Evolutionary conservation across 495 filamentous ascomycete species (phyloP).

Genomic region (Coniosporium apollinis): DNA sequence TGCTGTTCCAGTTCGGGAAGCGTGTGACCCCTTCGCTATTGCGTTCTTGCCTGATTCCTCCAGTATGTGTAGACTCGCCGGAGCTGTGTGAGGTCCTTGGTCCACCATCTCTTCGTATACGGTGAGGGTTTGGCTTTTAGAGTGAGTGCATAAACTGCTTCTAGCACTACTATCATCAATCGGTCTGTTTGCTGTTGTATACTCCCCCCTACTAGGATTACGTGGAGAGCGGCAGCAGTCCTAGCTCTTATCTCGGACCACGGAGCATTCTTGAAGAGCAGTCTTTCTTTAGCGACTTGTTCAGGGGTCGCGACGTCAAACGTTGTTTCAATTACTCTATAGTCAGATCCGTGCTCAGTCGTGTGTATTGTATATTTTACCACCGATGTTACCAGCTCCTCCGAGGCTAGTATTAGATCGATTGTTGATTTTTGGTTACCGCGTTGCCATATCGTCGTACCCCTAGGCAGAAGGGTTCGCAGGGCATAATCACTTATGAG

Average conservation of each 20-base stretch:
- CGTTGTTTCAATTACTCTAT: neutral
- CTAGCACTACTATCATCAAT: neutral
- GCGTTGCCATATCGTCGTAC: neutral
- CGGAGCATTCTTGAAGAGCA: neutral
- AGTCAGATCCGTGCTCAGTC: neutral
- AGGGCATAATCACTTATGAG: neutral
- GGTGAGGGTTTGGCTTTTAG: neutral
- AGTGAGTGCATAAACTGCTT: neutral
- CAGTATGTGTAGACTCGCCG: neutral
- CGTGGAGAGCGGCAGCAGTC: neutral
- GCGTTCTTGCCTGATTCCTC: neutral
- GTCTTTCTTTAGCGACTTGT: neutral
- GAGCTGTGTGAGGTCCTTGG: neutral
- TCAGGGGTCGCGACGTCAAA: neutral
- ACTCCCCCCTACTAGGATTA: neutral
- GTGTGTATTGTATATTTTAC: neutral
- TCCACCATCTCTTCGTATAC: slow-evolving; percentile 1
- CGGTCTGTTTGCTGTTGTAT: neutral
- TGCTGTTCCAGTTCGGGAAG: neutral
- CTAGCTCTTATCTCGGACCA: neutral
- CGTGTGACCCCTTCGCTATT: neutral
- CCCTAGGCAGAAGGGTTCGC: neutral
- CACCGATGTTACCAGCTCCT: neutral
- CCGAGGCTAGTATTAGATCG: neutral
- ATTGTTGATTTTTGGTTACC: neutral